phyloP scores from a whole-genome alignment of 306 rosid genomes.

The Gleditsia sinensis region DNA sequence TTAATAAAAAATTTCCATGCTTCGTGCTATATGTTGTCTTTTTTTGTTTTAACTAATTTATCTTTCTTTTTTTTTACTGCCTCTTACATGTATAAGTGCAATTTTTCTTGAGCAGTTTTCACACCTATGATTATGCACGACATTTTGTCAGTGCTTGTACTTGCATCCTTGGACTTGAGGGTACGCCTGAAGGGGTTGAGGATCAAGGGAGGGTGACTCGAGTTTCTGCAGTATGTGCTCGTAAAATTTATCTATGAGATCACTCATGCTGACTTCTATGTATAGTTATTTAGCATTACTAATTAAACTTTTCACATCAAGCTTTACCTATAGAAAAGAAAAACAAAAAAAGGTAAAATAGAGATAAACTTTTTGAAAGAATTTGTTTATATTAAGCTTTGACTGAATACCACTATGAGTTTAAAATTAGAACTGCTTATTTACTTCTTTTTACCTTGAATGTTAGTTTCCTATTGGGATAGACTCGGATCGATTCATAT shows the following conservation, averaged over 20 bases:
- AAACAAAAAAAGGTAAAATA: not conserved
- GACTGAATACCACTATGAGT: not conserved
- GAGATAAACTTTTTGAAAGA: not conserved
- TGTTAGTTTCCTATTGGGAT: not conserved
- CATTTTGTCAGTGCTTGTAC: slow-evolving; percentile 90
- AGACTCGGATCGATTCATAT: not conserved
- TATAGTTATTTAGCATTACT: not conserved
- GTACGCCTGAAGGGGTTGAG: slow-evolving; percentile 89
- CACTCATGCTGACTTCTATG: not conserved
- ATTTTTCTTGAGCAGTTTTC: slow-evolving; percentile 59
- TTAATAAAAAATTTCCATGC: not conserved
- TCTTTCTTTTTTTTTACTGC: slow-evolving; percentile 3
- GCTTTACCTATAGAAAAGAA: not conserved
- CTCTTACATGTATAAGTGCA: slow-evolving; percentile 17
- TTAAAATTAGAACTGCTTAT: slow-evolving; percentile 4
- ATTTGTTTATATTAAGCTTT: slow-evolving; percentile 8
- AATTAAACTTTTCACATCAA: not conserved
- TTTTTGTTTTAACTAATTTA: slow-evolving; percentile 12
- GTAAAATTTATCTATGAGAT: not conserved
- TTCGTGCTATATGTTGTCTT: not conserved
- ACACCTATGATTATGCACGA: slow-evolving; percentile 86
- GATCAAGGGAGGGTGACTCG: slow-evolving; percentile 89
- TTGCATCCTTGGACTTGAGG: slow-evolving; percentile 87
- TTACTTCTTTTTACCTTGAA: too few species aligned
- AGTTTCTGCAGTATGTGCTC: slow-evolving; percentile 75